Percentiles rank a stretch among this genome's conserved stretches.
Evolutionary conservation across 768 basidiomycete genomes (phyloP).

Genomic region (Rhodotorula toruloides): DNA sequence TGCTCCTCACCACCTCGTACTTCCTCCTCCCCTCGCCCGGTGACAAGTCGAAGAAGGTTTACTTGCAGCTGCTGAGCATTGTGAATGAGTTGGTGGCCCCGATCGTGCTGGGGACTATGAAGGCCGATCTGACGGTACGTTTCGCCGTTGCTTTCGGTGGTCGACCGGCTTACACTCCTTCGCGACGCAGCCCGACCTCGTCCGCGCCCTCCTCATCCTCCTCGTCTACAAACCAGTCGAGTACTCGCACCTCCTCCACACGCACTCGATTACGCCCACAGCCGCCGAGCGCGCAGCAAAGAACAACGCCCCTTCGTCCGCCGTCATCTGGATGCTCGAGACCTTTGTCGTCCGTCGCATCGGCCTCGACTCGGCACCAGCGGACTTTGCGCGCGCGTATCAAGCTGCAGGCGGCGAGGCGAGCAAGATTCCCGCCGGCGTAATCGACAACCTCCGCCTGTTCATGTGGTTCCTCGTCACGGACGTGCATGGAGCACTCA

Average conservation of each 20-base stretch:
- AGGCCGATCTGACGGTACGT: not conserved
- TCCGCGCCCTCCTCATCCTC: not conserved
- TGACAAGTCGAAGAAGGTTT: not conserved
- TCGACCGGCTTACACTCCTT: not conserved
- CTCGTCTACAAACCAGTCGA: conserved; percentile 6
- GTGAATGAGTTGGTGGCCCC: conserved; percentile 11
- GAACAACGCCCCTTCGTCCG: not conserved
- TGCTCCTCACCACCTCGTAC: conserved; percentile 10
- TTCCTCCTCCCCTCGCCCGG: not conserved
- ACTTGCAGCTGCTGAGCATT: conserved; percentile 1
- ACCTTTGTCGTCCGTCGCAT: not conserved
- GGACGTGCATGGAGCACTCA: conserved; percentile 7
- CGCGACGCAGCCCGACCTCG: not conserved
- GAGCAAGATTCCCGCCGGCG: not conserved
- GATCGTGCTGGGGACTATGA: not conserved
- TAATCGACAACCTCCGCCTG: not conserved
- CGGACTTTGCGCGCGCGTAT: not conserved
- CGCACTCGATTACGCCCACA: not conserved
- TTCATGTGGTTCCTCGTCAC: not conserved
- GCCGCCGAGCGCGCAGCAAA: not conserved
- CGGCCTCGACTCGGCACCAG: not conserved
- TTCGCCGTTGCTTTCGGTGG: not conserved
- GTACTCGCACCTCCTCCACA: not conserved
- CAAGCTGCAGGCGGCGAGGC: not conserved
- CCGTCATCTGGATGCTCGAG: not conserved